These are phyloP conservation scores for Climacium dendroides DNA, from an alignment of 225 moss, liverwort and hornwort genomes.

Conservation along the genomic window DNA sequence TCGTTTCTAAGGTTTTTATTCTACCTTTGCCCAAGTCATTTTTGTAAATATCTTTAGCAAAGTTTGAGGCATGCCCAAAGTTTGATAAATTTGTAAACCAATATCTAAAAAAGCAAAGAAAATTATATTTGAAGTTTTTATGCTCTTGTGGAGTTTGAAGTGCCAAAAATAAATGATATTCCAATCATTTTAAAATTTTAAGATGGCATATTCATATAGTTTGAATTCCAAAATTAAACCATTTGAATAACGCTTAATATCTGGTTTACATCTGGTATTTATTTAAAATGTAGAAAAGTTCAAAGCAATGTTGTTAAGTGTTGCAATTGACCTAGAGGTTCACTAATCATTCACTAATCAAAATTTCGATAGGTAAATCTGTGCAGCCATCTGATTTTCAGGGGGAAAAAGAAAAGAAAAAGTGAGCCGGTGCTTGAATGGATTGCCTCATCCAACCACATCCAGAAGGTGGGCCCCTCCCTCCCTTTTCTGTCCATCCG, in stretches of 20 bases:
- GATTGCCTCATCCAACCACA: neutral
- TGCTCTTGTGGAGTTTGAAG: neutral
- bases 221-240: neutral
- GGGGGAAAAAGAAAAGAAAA: no score
- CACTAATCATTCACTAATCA: no score
- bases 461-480: neutral
- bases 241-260: no score
- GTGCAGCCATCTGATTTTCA: neutral
- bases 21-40: fast-evolving
- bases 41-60: neutral
- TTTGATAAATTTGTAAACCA: neutral
- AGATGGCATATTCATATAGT: neutral
- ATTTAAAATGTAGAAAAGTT: no score
- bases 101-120: fast-evolving
- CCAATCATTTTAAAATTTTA: neutral
- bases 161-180: neutral
- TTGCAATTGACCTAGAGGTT: no score
- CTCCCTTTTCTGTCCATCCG: neutral
- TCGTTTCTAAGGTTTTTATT: fast-evolving
- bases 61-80: neutral
- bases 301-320: no score
- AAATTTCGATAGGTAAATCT: no score
- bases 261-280: no score
- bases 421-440: neutral
- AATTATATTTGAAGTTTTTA: no score